Percentiles rank a stretch among this genome's conserved stretches.
Conservation (phyloP, 176 grass and related monocot genomes). For the Chloris gayana region DNA sequence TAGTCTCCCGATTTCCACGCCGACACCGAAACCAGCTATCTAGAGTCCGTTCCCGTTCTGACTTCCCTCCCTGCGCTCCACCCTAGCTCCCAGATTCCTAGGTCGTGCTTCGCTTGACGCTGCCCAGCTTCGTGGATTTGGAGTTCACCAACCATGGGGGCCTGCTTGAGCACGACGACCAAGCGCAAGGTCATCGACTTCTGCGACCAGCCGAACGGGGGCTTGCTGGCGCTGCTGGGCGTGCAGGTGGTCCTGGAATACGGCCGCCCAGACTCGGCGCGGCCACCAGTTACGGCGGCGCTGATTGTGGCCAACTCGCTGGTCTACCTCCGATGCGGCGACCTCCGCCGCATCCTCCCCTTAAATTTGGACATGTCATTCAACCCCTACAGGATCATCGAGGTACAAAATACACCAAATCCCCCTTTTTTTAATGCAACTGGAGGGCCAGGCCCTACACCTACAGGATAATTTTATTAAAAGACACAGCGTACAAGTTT, state of each 20-base stretch:
- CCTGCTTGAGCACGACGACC: not conserved
- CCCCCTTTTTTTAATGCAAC: no score
- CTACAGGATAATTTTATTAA: no score
- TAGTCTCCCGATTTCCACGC: no score
- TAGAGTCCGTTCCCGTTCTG: no score
- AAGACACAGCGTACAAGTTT: no score
- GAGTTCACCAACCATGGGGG: not conserved
- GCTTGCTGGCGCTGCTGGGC: not conserved
- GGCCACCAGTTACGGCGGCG: not conserved
- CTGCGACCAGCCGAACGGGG: not conserved
- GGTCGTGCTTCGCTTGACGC: no score
- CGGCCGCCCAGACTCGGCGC: not conserved
- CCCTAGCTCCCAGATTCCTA: no score
- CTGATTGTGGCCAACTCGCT: not conserved
- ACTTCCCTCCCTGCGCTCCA: no score
- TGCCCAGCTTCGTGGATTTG: not conserved
- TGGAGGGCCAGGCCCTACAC: no score
- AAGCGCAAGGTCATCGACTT: not conserved
- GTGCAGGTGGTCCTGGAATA: not conserved
- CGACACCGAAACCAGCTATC: no score
- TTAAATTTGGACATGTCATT: not conserved
- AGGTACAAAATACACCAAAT: not conserved
- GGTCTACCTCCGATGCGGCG: not conserved
- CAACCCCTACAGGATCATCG: constrained; percentile 1
- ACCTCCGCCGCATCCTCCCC: not conserved